Percentiles rank a stretch among this genome's conserved stretches.
Conservation (phyloP, 2,329 filamentous ascomycete genomes). For the Dothistroma pini region DNA sequence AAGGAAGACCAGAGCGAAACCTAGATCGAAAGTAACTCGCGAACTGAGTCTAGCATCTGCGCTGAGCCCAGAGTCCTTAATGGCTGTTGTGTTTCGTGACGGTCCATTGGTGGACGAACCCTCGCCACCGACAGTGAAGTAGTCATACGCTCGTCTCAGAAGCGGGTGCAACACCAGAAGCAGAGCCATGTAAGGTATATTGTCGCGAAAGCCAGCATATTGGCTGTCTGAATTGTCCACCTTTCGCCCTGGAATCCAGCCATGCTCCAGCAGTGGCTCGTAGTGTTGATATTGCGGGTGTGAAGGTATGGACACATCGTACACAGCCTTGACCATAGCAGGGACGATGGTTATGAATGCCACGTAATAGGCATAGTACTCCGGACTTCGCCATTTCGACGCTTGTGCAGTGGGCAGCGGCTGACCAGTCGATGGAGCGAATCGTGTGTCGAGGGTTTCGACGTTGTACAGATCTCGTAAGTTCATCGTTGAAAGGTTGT, state of each 20-base stretch:
- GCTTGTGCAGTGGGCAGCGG: constrained; percentile 46
- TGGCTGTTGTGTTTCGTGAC: not conserved
- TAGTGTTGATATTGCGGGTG: constrained; percentile 79
- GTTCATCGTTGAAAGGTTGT: constrained; percentile 12
- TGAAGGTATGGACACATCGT: constrained; percentile 80
- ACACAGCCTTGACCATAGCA: constrained; percentile 83
- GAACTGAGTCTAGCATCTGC: constrained; percentile 56
- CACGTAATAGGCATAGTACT: constrained; percentile 79
- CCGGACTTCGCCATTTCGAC: constrained; percentile 74
- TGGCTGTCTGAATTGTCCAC: constrained; percentile 90
- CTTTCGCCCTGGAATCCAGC: constrained; percentile 90
- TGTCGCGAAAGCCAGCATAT: constrained; percentile 78
- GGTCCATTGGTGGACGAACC: constrained; percentile 2
- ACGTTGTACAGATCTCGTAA: constrained; percentile 54
- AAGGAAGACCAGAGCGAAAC: constrained; percentile 77
- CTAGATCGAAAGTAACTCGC: constrained; percentile 75
- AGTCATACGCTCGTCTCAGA: constrained; percentile 68
- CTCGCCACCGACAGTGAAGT: constrained; percentile 24
- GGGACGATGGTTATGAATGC: constrained; percentile 67
- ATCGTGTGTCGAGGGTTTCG: constrained; percentile 66
- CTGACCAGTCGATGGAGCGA: constrained; percentile 60
- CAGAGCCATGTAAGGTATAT: constrained; percentile 73
- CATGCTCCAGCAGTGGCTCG: constrained; percentile 65
- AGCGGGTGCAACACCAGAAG: constrained; percentile 77
- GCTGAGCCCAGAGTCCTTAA: constrained; percentile 40